These are phyloP conservation scores for Daldinia sp. DNA, from an alignment of 2,329 filamentous ascomycete genomes.

Conservation along the genomic window DNA sequence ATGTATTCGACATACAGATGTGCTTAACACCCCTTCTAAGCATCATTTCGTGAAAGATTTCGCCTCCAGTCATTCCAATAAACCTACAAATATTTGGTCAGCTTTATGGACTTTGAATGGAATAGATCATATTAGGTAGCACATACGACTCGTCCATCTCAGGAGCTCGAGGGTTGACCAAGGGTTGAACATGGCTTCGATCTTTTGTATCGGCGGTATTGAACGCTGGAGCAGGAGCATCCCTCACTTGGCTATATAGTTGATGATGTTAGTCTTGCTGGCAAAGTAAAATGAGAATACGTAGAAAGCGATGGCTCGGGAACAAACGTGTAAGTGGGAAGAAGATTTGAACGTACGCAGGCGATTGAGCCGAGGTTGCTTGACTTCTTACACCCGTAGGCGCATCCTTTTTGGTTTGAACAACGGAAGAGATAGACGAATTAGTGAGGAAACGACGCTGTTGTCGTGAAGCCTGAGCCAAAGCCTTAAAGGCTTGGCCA, in stretches of 20 bases:
- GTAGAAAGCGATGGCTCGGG: conserved; percentile 8
- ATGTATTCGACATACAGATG: conserved; percentile 73
- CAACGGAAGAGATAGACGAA: conserved; percentile 49
- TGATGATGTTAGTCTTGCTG: conserved; percentile 1
- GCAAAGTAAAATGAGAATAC: not conserved
- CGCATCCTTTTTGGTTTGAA: conserved; percentile 52
- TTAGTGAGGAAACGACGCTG: conserved; percentile 52
- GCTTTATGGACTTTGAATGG: not conserved
- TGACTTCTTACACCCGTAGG: conserved; percentile 56
- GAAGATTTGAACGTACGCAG: conserved; percentile 58
- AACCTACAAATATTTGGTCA: conserved; percentile 63
- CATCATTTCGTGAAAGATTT: conserved; percentile 99
- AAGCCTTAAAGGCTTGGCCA: conserved; percentile 56
- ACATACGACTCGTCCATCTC: conserved; percentile 85
- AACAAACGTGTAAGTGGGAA: not conserved
- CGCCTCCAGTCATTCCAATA: conserved; percentile 92
- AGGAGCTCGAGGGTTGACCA: conserved; percentile 65
- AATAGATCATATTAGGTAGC: not conserved
- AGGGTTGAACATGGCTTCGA: conserved; percentile 72
- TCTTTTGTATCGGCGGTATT: conserved; percentile 56
- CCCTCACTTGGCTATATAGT: conserved; percentile 60
- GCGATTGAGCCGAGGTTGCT: conserved; percentile 57
- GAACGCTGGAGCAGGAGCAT: conserved; percentile 70
- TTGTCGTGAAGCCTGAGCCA: conserved; percentile 50
- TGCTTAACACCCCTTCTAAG: conserved; percentile 90